Percentiles rank a stretch among this genome's conserved stretches.
Evolutionary conservation across 306 rosid species (phyloP).

Genomic region (Luffa aegyptiaca): DNA sequence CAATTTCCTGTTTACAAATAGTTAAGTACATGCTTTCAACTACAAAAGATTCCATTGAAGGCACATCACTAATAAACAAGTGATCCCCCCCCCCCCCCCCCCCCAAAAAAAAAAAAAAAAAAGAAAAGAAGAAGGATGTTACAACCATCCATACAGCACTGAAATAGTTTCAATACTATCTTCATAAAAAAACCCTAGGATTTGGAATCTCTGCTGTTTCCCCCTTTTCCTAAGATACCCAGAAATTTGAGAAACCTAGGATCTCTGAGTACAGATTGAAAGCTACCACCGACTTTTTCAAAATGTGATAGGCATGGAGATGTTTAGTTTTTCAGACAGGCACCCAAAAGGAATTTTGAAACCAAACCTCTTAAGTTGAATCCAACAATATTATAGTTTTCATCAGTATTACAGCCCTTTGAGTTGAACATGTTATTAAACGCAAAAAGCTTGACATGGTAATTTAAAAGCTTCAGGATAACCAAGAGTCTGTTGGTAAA

Average conservation of each 20-base stretch:
- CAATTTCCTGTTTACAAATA: slow-evolving; percentile 68
- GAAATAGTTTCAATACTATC: not conserved
- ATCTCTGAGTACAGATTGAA: not conserved
- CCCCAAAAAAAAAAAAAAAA: too few relatives aligned
- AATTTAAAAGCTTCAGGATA: not conserved
- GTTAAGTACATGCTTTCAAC: slow-evolving; percentile 17
- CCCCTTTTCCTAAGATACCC: not conserved
- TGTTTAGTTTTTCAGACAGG: not conserved
- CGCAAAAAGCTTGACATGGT: not conserved
- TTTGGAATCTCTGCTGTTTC: not conserved
- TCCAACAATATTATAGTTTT: not conserved
- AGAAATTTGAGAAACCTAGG: not conserved
- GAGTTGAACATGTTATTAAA: not conserved
- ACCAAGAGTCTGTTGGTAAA: not conserved
- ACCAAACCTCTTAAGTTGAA: not conserved
- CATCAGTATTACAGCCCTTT: not conserved
- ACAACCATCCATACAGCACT: too few relatives aligned
- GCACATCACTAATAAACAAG: not conserved
- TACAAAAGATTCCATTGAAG: not conserved
- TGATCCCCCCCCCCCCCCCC: not conserved
- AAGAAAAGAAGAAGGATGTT: too few relatives aligned
- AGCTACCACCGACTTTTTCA: not conserved
- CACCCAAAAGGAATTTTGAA: not conserved
- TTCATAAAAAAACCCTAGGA: too few relatives aligned
- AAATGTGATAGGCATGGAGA: not conserved